phyloP scores from a whole-genome alignment of 768 basidiomycete species.

The Cystobasidium ongulense region DNA sequence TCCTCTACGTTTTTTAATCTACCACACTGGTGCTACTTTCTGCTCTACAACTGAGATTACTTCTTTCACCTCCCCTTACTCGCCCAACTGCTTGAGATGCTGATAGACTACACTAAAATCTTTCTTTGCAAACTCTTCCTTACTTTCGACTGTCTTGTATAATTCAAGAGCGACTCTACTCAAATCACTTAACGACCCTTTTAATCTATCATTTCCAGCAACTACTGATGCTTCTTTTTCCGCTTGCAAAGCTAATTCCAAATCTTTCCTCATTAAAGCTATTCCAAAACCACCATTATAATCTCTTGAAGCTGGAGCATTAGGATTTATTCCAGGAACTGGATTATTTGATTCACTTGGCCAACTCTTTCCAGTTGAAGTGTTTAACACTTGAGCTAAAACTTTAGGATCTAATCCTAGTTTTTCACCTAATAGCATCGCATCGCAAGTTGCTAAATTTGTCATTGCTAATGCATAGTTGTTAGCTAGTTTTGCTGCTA shows the following conservation, averaged over 20 bases:
- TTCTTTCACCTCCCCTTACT: background rate
- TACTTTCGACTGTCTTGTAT: conserved; percentile 54
- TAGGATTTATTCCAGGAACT: conserved; percentile 63
- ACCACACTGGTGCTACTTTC: no score
- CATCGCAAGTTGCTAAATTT: conserved; percentile 51
- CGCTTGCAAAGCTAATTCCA: conserved; percentile 67
- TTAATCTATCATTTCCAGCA: conserved; percentile 15
- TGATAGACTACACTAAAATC: conserved; percentile 77
- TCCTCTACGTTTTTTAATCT: no score
- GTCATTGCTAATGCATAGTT: conserved; percentile 48
- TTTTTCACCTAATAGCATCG: conserved; percentile 74
- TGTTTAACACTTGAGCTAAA: conserved; percentile 75
- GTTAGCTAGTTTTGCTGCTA: conserved; percentile 81
- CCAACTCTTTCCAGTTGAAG: conserved; percentile 40
- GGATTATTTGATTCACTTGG: conserved; percentile 62
- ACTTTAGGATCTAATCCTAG: conserved; percentile 70
- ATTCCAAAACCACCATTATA: conserved; percentile 62
- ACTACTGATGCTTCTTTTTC: conserved; percentile 41
- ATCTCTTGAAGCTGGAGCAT: conserved; percentile 71
- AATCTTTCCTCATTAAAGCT: conserved; percentile 54
- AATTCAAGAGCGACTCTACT: conserved; percentile 57
- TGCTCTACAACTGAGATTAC: no score
- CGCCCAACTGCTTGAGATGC: conserved; percentile 48
- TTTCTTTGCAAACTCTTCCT: conserved; percentile 58
- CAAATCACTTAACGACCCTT: conserved; percentile 50